Evolutionary conservation across 441 rosid species (phyloP).

Genomic region (Corymbia calophylla): DNA sequence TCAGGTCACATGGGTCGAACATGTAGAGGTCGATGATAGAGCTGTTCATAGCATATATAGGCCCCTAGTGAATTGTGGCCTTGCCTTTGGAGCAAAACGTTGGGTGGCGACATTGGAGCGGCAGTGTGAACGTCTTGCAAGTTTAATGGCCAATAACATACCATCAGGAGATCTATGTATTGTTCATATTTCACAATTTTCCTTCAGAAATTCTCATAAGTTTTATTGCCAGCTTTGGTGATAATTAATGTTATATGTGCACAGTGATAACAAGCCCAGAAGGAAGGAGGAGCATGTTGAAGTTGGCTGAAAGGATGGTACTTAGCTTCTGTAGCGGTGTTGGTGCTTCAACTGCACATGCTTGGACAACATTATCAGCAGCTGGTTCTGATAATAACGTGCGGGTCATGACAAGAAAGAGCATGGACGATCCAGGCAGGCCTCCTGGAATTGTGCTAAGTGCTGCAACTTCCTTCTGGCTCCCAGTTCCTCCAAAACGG

Average conservation of each 20-base stretch:
- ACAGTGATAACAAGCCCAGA: conserved; percentile 60
- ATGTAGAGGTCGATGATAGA: conserved; percentile 80
- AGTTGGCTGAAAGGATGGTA: conserved; percentile 74
- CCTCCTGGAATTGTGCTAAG: conserved; percentile 81
- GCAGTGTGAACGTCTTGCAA: conserved; percentile 74
- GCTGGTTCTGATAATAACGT: conserved; percentile 58
- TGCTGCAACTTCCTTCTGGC: conserved; percentile 93
- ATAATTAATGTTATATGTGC: background rate
- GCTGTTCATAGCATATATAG: conserved; percentile 52
- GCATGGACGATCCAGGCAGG: conserved; percentile 69
- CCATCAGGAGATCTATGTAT: conserved; percentile 31
- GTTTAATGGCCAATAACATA: conserved; percentile 47
- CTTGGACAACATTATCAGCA: conserved; percentile 58
- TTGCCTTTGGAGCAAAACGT: conserved; percentile 81
- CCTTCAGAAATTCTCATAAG: background rate
- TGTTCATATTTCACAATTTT: background rate
- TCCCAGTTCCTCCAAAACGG: conserved; percentile 55
- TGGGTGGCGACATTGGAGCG: conserved; percentile 78
- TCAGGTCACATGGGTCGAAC: conserved; percentile 92
- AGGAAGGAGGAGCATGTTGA: conserved; percentile 65
- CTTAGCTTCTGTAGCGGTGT: conserved; percentile 73
- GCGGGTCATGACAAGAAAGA: conserved; percentile 72
- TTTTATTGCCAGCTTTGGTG: background rate
- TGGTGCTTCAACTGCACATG: conserved; percentile 56
- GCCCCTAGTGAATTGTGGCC: conserved; percentile 50